A percentile compares a stretch with the other conserved stretches of the same genome.
phyloP scores from a whole-genome alignment of 139 green algal species.

The Pleodorina starrii region DNA sequence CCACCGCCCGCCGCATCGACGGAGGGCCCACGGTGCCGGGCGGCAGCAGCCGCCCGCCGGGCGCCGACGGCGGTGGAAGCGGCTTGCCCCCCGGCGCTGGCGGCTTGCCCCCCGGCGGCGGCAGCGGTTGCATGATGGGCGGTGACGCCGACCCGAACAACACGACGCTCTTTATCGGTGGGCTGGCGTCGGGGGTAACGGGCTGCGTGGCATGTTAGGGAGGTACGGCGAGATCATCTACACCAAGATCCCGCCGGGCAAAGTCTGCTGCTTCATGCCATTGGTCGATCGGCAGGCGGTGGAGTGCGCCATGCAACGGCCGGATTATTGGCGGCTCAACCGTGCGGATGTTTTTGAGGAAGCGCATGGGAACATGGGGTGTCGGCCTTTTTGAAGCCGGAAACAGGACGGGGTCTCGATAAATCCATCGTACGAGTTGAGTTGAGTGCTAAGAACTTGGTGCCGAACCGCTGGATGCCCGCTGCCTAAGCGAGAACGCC shows the following conservation, averaged over 20 bases:
- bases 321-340: slow-evolving; percentile 69
- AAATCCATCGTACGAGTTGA: no score
- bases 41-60: slow-evolving; percentile 11
- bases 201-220: slow-evolving; percentile 83
- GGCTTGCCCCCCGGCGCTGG: slow-evolving; percentile 19
- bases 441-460: no score
- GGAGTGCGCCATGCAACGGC: slow-evolving; percentile 86
- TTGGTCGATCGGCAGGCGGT: slow-evolving; percentile 80
- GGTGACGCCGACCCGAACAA: slow-evolving; percentile 86
- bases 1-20: slow-evolving; percentile 68
- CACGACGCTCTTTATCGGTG: slow-evolving; percentile 94
- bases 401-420: no score
- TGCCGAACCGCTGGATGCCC: no score
- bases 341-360: slow-evolving; percentile 83
- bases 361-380: slow-evolving; percentile 44
- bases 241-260: slow-evolving; percentile 93
- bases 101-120: no score
- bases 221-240: slow-evolving; percentile 94
- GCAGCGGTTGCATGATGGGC: neutral
- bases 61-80: no score
- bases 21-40: slow-evolving; percentile 7
- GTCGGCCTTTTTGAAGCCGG: no score
- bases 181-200: slow-evolving; percentile 67
- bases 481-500: no score
- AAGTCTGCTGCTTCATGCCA: slow-evolving; percentile 98